A percentile compares a stretch with the other conserved stretches of the same genome.
These are phyloP conservation scores for Starmerella apis DNA, from an alignment of 805 yeast genomes.

Conservation along the genomic window DNA sequence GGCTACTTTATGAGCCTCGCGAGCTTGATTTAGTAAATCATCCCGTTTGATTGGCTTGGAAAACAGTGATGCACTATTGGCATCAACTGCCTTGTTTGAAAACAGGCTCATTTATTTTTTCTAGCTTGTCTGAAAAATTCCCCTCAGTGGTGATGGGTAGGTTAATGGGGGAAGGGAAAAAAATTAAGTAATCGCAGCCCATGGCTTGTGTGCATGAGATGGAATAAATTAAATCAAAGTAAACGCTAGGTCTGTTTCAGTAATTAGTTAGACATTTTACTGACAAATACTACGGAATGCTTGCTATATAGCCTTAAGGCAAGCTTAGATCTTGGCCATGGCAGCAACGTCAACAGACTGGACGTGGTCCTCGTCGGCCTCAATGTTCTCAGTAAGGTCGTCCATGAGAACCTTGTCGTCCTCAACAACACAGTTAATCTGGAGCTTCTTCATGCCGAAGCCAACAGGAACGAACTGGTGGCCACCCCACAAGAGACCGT, in stretches of 20 bases:
- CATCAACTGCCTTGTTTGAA: conserved; percentile 12
- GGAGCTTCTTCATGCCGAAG: conserved; percentile 98
- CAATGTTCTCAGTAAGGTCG: conserved; percentile 62
- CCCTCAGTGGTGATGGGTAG: not conserved
- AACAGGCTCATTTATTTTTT: conserved; percentile 17
- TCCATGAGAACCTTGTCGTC: conserved; percentile 91
- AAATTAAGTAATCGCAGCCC: not conserved
- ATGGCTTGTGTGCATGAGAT: too few species aligned
- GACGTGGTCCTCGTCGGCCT: conserved; percentile 96
- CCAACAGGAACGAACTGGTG: conserved; percentile 93
- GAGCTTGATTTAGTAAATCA: conserved; percentile 7
- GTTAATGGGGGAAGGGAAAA: not conserved
- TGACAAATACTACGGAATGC: not conserved
- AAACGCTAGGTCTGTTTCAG: not conserved
- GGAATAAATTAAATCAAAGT: not conserved
- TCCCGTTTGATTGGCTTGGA: conserved; percentile 5
- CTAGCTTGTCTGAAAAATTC: not conserved
- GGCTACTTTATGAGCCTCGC: not conserved
- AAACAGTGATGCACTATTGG: conserved; percentile 14
- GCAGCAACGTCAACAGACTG: conserved; percentile 99
- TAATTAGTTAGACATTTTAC: not conserved
- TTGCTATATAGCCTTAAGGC: not conserved
- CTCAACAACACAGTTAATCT: conserved; percentile 95
- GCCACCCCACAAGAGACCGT: conserved; percentile 98
- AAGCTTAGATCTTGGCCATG: conserved; percentile 82